Conservation (phyloP, 106 monocot species). For the Platanthera zijinensis region DNA sequence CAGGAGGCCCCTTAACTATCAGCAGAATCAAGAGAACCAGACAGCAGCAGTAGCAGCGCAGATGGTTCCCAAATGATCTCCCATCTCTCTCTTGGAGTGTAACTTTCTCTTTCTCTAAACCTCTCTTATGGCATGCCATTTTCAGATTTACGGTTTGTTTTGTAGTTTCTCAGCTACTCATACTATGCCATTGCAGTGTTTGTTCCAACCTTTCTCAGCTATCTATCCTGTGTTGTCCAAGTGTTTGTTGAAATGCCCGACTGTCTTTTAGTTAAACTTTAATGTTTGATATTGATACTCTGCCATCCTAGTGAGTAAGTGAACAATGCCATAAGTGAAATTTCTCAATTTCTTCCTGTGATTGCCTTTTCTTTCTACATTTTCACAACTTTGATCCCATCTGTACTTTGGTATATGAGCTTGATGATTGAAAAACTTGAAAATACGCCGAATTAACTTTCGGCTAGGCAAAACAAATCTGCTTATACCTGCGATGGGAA, state of each 20-base stretch:
- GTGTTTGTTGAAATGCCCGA: slow-evolving; percentile 6
- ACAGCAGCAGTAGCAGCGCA: slow-evolving; percentile 17
- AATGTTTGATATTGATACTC: no score
- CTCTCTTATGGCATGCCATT: neutral
- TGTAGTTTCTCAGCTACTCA: neutral
- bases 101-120: neutral
- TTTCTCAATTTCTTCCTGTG: no score
- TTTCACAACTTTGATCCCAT: no score
- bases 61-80: slow-evolving; percentile 33
- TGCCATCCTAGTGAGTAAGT: no score
- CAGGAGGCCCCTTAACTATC: slow-evolving; percentile 71
- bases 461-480: no score
- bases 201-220: neutral
- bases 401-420: no score
- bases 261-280: neutral
- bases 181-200: neutral
- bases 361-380: no score
- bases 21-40: slow-evolving; percentile 66
- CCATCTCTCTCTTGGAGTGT: neutral
- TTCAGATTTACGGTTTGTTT: neutral
- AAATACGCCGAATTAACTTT: no score
- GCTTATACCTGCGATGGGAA: no score
- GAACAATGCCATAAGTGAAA: no score
- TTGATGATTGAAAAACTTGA: no score
- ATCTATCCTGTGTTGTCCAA: neutral